Base-by-base conservation (phyloP, 2,329 filamentous ascomycete species). In the Aureobasidium sp. region DNA sequence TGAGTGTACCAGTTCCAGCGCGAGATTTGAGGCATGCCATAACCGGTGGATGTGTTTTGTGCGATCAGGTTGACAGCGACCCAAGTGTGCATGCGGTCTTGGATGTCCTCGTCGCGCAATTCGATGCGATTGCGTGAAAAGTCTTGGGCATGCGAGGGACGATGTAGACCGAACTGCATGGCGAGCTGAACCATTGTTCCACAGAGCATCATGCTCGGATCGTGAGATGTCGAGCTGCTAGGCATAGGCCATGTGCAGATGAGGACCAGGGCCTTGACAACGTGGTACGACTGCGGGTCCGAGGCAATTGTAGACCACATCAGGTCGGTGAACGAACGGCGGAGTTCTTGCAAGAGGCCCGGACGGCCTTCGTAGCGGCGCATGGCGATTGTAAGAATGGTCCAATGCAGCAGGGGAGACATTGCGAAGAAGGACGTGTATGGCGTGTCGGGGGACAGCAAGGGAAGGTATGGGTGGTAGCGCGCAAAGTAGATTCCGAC, bases 101-200 rank as follows among this genome's bases (percentile, higher is more conserved):
- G 83, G 61, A 92, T 82, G 67, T 92, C 88, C 69, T 92, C 88
- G 67, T 87, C 87, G 66, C 88, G 87, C 40, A 93, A 77, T 65
- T 91, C 86, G 25, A 74, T 67, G 35, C 69, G 67, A 29, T 88
- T 86, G 53, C 88, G 79, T 1, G 88, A 90, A 71, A 93, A 94
- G 71, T 93, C 89, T 70, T 92, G 88, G 46, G 88, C 89, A 70
- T 92, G 86, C 59, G 87, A 90, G 13, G 89, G 89, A 50, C 89
- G 83, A 68, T 94, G 89, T 57, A 94, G 78, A 21, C 89, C 89
- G 66, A 92, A 90, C 65, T 90, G 88, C 65, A 90, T 91, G 9
- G 89, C 89, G 23, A 89, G 84, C 74, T 92, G 90, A 84, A 93
- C 91, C 87, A 93, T 90, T 63, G 90, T 84, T 57, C 89, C 89